Conservation (phyloP, 225 moss, liverwort and hornwort species). For the Takakia lepidozioides region DNA sequence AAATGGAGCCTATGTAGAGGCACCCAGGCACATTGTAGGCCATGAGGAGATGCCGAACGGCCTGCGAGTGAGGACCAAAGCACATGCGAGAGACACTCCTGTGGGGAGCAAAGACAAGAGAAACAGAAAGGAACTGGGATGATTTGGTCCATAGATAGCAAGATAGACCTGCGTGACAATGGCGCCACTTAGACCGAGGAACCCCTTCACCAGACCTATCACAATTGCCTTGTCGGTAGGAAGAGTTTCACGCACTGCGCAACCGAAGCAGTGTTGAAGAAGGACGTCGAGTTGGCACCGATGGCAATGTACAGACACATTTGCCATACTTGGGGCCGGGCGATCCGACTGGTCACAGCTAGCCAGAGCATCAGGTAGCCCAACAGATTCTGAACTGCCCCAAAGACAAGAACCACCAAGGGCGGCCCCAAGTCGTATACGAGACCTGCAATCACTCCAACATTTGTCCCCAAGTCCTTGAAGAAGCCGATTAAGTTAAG, state of each 20-base stretch:
- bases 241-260: slow-evolving; percentile 74
- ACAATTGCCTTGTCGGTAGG: slow-evolving; percentile 43
- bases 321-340: slow-evolving; percentile 58
- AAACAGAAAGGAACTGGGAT: slow-evolving; percentile 24
- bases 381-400: slow-evolving; percentile 23
- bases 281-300: slow-evolving; percentile 30
- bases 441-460: slow-evolving; percentile 63
- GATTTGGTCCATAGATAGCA: slow-evolving; percentile 4
- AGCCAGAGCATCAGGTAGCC: slow-evolving; percentile 68
- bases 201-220: slow-evolving; percentile 73
- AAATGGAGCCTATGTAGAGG: slow-evolving; percentile 29
- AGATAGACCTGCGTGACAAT: slow-evolving; percentile 55
- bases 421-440: slow-evolving; percentile 60
- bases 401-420: slow-evolving; percentile 53
- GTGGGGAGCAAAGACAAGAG: slow-evolving; percentile 31
- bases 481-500: slow-evolving; percentile 61
- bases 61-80: slow-evolving; percentile 25
- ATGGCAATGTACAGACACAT: slow-evolving; percentile 50
- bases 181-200: slow-evolving; percentile 79
- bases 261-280: slow-evolving; percentile 48
- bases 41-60: slow-evolving; percentile 15
- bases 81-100: slow-evolving; percentile 9
- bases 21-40: slow-evolving; percentile 20
- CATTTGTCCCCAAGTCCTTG: slow-evolving; percentile 73
- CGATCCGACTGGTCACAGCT: slow-evolving; percentile 43